These are phyloP conservation scores for Wickerhamomyces rabaulensis DNA, from an alignment of 805 yeast species.

Conservation along the genomic window DNA sequence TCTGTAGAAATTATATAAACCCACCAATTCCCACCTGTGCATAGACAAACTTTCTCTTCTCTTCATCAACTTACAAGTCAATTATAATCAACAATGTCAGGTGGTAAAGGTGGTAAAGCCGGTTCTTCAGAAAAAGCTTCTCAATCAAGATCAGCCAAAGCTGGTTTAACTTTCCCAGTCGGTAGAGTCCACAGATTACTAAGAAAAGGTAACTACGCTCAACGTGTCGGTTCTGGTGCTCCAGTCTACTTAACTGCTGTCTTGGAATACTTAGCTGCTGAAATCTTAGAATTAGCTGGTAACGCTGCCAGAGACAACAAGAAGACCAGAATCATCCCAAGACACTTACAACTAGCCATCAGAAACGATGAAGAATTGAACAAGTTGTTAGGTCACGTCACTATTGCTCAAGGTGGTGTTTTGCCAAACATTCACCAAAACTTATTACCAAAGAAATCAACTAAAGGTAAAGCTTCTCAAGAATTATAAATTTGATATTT, in stretches of 20 bases:
- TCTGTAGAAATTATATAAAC: background rate
- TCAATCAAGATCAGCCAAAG: constrained; percentile 97
- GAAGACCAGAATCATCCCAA: constrained; percentile 98
- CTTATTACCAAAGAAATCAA: constrained; percentile 76
- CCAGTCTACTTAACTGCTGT: constrained; percentile 98
- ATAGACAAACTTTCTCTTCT: background rate
- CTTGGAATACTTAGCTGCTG: constrained; percentile 95
- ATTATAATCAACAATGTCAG: constrained; percentile 47
- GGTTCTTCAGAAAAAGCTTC: constrained; percentile 93
- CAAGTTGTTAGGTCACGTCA: constrained; percentile 87
- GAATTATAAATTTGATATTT: constrained; percentile 38
- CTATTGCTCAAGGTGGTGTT: constrained; percentile 99
- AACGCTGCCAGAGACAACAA: constrained; percentile 99
- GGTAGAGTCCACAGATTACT: constrained; percentile 97
- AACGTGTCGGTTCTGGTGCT: constrained; percentile 99
- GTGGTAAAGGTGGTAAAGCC: constrained; percentile 81
- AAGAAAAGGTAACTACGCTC: constrained; percentile 97
- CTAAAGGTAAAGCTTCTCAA: constrained; percentile 59
- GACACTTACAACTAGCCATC: constrained; percentile 97
- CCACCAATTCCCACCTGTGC: background rate
- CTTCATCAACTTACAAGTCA: background rate
- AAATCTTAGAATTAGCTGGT: constrained; percentile 97
- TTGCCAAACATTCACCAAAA: constrained; percentile 96
- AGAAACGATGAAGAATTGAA: constrained; percentile 98
- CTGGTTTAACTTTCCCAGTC: constrained; percentile 98